Base-by-base conservation (phyloP, 495 filamentous ascomycete species). In the Talaromyces ruber region DNA sequence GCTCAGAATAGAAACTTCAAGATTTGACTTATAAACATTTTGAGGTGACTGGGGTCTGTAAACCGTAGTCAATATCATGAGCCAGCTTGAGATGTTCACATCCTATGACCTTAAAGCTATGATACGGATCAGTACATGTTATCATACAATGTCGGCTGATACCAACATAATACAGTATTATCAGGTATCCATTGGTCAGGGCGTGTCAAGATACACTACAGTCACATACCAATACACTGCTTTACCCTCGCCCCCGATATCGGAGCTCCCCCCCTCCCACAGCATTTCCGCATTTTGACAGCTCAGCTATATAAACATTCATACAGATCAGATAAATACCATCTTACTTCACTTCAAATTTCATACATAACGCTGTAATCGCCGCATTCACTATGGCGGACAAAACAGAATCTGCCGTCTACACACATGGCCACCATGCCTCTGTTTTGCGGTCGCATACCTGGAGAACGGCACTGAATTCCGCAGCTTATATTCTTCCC, bases 391-490 rank as follows among this genome's bases (percentile, higher is more conserved):
- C 14, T 12, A 67, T 68, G 63, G 32, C 63, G 11, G 0, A 28
- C 62, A 66, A 67, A 60, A 59, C 60, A 50, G 70, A 75, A 70
- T 65, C 69, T 58, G 75, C 75, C 52, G 67, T 65, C 9, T 85
- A 85, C 68, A 73, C 80, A 2, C 78, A 79, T 53, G 82, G 80
- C 58, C 79, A 84, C 63, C 76, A 80, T 59, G 68, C 73, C 63
- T 75, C 76, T 7, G 79, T 81, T 28, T 64, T 82, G 22, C 72
- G 72, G 37, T 76, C 71, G 4, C 82, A 85, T 62, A 64, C 65
- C 57, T 72, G 70, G 64, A 79, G 83, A 58, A 84, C 81, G 1
- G 82, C 79, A 4, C 66, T 68, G 18, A 81, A 79, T 63, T 78
- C 74, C 12, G 76, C 77, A 8, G 72, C 69, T 26, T 83, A 80